These are phyloP conservation scores for Chenopodium formosanum DNA, from an alignment of 148 eudicot genomes.

Conservation along the genomic window DNA sequence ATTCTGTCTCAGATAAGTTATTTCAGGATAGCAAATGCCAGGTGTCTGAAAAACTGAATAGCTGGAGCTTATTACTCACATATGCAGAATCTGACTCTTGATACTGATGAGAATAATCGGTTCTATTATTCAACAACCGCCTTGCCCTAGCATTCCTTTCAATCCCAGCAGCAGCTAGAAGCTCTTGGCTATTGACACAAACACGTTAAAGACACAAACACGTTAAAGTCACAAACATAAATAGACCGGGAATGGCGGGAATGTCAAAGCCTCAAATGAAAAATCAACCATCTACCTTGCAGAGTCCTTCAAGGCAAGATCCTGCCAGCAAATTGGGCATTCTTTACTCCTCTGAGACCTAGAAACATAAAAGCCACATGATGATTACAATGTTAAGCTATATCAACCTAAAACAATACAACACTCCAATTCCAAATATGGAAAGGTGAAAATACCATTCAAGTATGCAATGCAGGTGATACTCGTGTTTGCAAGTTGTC, in stretches of 20 bases:
- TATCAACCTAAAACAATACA: not conserved
- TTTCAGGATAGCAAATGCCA: not conserved
- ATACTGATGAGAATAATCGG: slow-evolving; percentile 13
- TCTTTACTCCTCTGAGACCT: slow-evolving; percentile 86
- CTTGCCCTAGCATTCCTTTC: slow-evolving; percentile 52
- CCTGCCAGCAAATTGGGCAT: slow-evolving; percentile 85
- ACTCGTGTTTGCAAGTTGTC: slow-evolving; percentile 81
- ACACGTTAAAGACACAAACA: not conserved
- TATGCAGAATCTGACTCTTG: slow-evolving; percentile 31
- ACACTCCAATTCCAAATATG: not conserved
- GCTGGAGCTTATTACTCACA: slow-evolving; percentile 36
- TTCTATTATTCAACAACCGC: slow-evolving; percentile 11
- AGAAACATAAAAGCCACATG: not conserved
- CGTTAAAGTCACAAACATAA: not conserved
- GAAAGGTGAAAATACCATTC: slow-evolving; percentile 53
- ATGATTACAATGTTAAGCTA: not conserved
- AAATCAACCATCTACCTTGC: slow-evolving; percentile 44
- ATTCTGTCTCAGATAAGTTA: not conserved
- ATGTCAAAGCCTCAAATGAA: not conserved
- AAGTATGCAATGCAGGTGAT: slow-evolving; percentile 82
- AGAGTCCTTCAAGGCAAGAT: slow-evolving; percentile 64
- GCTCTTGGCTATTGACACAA: slow-evolving; percentile 59
- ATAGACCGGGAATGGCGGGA: not conserved
- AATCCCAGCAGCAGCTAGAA: slow-evolving; percentile 53
- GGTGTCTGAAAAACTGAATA: not conserved